A percentile compares a stretch with the other conserved stretches of the same genome.
phyloP scores from a whole-genome alignment of 306 rosid genomes.

The Leucaena leucocephala region DNA sequence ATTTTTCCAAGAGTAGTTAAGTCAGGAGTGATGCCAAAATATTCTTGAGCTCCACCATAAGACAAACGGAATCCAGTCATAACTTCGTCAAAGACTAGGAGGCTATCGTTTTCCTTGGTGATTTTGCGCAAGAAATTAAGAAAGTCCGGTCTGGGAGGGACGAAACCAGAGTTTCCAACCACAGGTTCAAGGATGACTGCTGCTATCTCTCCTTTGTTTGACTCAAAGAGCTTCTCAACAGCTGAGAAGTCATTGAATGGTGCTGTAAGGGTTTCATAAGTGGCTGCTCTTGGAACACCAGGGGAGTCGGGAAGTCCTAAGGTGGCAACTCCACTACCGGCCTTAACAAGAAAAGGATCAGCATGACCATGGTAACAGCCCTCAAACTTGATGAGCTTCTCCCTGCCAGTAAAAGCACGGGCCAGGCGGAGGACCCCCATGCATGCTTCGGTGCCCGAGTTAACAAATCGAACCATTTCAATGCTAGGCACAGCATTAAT shows the following conservation, averaged over 20 bases:
- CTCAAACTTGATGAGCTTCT: constrained; percentile 85
- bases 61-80: constrained; percentile 97
- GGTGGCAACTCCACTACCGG: constrained; percentile 96
- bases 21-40: constrained; percentile 86
- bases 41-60: constrained; percentile 95
- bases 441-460: constrained; percentile 97
- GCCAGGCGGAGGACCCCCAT: constrained; percentile 91
- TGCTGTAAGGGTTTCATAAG: constrained; percentile 79
- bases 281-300: constrained; percentile 91
- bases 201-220: constrained; percentile 70
- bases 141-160: constrained; percentile 71
- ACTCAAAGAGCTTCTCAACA: constrained; percentile 69
- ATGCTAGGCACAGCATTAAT: constrained; percentile 87
- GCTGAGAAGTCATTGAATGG: constrained; percentile 76
- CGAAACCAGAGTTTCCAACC: constrained; percentile 92
- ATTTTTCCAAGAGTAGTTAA: constrained; percentile 86
- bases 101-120: constrained; percentile 68
- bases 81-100: constrained; percentile 90
- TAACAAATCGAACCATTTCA: constrained; percentile 96
- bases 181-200: constrained; percentile 90
- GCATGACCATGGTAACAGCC: constrained; percentile 99
- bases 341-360: constrained; percentile 94
- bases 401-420: constrained; percentile 78
- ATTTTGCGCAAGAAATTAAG: constrained; percentile 69
- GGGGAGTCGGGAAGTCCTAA: constrained; percentile 98